Base-by-base conservation (phyloP, 2,329 filamentous ascomycete species). In the Calonectria pteridis region DNA sequence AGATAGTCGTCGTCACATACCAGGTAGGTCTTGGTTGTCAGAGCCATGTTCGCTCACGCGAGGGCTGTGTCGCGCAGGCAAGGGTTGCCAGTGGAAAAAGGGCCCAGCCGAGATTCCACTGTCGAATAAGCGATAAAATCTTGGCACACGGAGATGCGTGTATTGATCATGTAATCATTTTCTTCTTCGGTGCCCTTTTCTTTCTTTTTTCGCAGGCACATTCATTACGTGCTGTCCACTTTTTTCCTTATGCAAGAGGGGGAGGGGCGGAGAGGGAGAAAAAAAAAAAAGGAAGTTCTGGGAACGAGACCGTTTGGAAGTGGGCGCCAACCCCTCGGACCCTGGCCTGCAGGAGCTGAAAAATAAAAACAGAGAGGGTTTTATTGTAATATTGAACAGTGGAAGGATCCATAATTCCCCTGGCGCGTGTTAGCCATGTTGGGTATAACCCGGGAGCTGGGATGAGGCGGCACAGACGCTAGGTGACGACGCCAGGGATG, bases 1-100 rank as follows among this genome's bases (percentile, higher is more conserved):
- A 35, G 7, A 26, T 6, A 26, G 37, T 18, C 2, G 33, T 33
- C 14, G 14, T 11, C 28, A 31, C 35, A 40, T 40, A 62, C 55
- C 55, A 62, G 31, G 35, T 62, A 62, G 23, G 55, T 62, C 23
- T 62, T 62, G n/a, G 33, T 40, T 20, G 55, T 62, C 33, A 62
- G 33, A 37, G 31, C 23, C 55, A 62, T 62, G 55, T 62, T 62
- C 35, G 55, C 6, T 62, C 33, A 62, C 11, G 35, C 26, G 1
- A 18, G 43, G 35, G 55, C 6, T 40, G n/a, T 23, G 23, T 62
- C 33, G 29, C 29, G 51, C 50, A 53, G 50, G 20, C 40, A 46
- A n/a, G 20, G 40, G 40, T n/a, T n/a, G 43, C 43, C 43, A 46
- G 43, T 46, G 20, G n/a, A 23, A 46, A 46, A 46, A 46, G 3